Percentiles rank a stretch among this genome's conserved stretches.
phyloP scores from a whole-genome alignment of 805 yeast genomes.

The Starmerella floris region DNA sequence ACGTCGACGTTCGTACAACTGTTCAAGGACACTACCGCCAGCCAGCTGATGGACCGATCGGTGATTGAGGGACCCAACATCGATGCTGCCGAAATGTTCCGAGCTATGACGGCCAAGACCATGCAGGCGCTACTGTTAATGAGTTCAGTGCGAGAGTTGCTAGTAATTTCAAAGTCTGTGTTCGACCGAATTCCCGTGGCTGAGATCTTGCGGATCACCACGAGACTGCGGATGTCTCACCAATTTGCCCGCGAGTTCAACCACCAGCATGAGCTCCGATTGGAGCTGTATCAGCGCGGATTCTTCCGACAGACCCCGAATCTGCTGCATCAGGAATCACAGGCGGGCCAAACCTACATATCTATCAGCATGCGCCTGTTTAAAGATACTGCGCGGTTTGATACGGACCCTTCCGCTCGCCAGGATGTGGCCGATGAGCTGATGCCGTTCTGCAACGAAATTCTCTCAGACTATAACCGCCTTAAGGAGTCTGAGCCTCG shows the following conservation, averaged over 20 bases:
- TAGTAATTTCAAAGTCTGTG: conserved; percentile 43
- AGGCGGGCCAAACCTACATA: conserved; percentile 76
- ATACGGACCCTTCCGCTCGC: conserved; percentile 37
- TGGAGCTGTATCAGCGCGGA: conserved; percentile 83
- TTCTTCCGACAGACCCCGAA: conserved; percentile 88
- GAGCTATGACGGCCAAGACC: conserved; percentile 79
- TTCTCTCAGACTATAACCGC: conserved; percentile 54
- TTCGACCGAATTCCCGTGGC: conserved; percentile 56
- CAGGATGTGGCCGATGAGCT: conserved; percentile 39
- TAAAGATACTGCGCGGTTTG: conserved; percentile 41
- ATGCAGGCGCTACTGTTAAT: conserved; percentile 81
- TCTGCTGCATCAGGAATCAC: conserved; percentile 77
- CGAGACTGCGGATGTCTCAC: conserved; percentile 54
- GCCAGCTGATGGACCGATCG: conserved; percentile 45
- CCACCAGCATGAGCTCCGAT: conserved; percentile 73
- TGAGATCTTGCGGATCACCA: conserved; percentile 46
- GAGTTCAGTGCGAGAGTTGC: conserved; percentile 68
- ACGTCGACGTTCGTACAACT: conserved; percentile 51
- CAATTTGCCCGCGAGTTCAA: conserved; percentile 77
- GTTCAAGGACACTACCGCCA: conserved; percentile 75
- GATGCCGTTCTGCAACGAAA: conserved; percentile 56
- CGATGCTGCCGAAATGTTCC: conserved; percentile 38
- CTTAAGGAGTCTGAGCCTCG: conserved; percentile 60
- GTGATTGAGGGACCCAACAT: conserved; percentile 19
- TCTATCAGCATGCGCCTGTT: conserved; percentile 69